Evolutionary conservation across 1,284 basidiomycete genomes (phyloP).

Genomic region (Mycena sp.): DNA sequence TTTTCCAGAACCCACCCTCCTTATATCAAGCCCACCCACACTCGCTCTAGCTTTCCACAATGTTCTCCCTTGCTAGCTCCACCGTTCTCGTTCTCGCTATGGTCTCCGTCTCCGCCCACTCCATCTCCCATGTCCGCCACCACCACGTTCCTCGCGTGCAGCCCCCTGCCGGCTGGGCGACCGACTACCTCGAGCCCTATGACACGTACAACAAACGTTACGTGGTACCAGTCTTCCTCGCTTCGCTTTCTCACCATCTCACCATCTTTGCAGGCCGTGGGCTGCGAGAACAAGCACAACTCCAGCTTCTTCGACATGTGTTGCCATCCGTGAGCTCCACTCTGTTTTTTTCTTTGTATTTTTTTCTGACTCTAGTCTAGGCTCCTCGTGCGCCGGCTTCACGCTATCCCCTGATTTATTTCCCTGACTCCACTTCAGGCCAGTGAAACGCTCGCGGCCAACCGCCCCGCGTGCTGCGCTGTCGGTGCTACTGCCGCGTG

Average conservation of each 20-base stretch:
- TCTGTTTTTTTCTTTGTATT: no score
- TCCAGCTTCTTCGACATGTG: conserved; percentile 70
- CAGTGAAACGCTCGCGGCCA: conserved; percentile 55
- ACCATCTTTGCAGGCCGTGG: no score
- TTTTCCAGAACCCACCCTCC: conserved; percentile 22
- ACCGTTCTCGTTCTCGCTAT: conserved; percentile 60
- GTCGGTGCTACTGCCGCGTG: conserved; percentile 55
- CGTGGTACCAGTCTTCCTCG: no score
- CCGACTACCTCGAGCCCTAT: conserved; percentile 62
- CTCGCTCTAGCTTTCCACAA: conserved; percentile 37
- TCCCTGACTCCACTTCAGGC: background rate
- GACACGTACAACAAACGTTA: conserved; percentile 69
- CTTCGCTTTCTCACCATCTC: no score
- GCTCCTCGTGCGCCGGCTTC: conserved; percentile 55
- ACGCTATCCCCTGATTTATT: background rate
- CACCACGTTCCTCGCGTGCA: conserved; percentile 50
- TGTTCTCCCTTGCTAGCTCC: conserved; percentile 57
- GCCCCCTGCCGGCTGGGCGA: conserved; percentile 57
- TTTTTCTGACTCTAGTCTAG: no score
- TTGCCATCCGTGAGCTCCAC: no score
- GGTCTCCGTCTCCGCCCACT: conserved; percentile 46
- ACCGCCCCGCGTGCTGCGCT: conserved; percentile 59
- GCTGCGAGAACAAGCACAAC: conserved; percentile 68
- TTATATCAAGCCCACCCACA: conserved; percentile 22
- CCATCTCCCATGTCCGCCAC: conserved; percentile 28